A percentile compares a stretch with the other conserved stretches of the same genome.
These are phyloP conservation scores for Schwanniomyces yamadae DNA, from an alignment of 805 yeast genomes.

Conservation along the genomic window DNA sequence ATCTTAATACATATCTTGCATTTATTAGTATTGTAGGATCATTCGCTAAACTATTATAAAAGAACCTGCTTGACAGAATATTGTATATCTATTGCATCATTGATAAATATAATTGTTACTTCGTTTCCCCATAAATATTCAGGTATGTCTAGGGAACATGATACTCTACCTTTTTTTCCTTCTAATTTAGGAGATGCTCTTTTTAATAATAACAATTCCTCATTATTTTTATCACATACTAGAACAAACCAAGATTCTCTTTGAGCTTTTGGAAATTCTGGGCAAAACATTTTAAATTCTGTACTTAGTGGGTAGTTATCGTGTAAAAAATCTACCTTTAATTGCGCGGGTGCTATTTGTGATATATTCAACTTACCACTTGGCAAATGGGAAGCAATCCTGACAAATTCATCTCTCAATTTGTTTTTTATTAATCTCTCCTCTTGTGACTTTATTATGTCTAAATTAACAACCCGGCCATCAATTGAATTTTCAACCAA, in stretches of 20 bases:
- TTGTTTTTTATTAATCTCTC: constrained; percentile 20
- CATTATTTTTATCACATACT: constrained; percentile 46
- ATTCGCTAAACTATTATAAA: background rate
- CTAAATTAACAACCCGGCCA: background rate
- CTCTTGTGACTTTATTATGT: background rate
- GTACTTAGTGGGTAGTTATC: constrained; percentile 47
- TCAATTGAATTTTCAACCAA: constrained; percentile 31
- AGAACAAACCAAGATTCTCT: constrained; percentile 92
- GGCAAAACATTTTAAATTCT: constrained; percentile 70
- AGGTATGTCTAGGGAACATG: constrained; percentile 50
- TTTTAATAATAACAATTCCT: constrained; percentile 63
- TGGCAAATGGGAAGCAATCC: constrained; percentile 60
- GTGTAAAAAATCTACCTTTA: constrained; percentile 53
- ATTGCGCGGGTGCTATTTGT: constrained; percentile 33
- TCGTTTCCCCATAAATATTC: constrained; percentile 46
- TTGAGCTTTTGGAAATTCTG: constrained; percentile 85
- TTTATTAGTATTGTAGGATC: background rate
- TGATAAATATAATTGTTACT: constrained; percentile 50
- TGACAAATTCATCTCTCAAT: constrained; percentile 48
- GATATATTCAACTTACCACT: constrained; percentile 45
- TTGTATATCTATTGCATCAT: constrained; percentile 63
- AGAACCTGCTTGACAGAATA: constrained; percentile 26
- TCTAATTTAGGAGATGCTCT: constrained; percentile 64
- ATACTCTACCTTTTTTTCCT: constrained; percentile 38
- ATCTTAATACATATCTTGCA: constrained; percentile 1